Conservation (phyloP, 2,329 filamentous ascomycete genomes). For the Aspergillus vadensis region DNA sequence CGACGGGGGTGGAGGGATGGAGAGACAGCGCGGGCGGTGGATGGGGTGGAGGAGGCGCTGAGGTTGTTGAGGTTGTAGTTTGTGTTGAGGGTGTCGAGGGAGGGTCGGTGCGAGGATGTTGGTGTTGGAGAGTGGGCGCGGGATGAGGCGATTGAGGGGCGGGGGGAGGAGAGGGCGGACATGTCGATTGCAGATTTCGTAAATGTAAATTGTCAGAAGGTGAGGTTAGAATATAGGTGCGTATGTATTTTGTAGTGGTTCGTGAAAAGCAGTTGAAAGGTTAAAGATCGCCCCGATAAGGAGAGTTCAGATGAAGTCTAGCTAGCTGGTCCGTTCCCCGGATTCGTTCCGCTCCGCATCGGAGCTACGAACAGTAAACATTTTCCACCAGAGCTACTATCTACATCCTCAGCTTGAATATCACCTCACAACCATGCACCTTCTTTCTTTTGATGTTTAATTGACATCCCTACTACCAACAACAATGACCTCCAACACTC, state of each 20-base stretch:
- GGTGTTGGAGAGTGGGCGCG: constrained; percentile 61
- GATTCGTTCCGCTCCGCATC: constrained; percentile 16
- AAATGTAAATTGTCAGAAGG: background rate
- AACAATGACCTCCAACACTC: constrained; percentile 27
- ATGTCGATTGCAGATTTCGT: constrained; percentile 38
- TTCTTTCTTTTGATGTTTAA: too few species aligned
- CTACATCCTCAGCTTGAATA: background rate
- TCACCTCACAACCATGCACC: background rate
- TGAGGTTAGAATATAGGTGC: too few species aligned
- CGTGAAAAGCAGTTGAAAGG: too few species aligned
- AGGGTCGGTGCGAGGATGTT: constrained; percentile 74
- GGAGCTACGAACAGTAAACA: constrained; percentile 1
- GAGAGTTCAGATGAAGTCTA: constrained; percentile 8
- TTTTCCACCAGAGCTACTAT: background rate
- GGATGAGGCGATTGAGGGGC: constrained; percentile 59
- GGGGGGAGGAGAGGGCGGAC: constrained; percentile 63
- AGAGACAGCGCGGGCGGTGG: constrained; percentile 46
- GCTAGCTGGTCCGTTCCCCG: constrained; percentile 28
- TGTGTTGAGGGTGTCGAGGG: constrained; percentile 67
- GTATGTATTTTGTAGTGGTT: too few species aligned
- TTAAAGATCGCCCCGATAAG: background rate
- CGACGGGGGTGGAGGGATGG: constrained; percentile 51
- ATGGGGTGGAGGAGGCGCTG: constrained; percentile 39
- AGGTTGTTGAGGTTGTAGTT: constrained; percentile 51
- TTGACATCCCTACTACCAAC: too few species aligned